These are phyloP conservation scores for Hyaloperonospora brassicae DNA, from an alignment of 352 stramenopile genomes.

Conservation along the genomic window DNA sequence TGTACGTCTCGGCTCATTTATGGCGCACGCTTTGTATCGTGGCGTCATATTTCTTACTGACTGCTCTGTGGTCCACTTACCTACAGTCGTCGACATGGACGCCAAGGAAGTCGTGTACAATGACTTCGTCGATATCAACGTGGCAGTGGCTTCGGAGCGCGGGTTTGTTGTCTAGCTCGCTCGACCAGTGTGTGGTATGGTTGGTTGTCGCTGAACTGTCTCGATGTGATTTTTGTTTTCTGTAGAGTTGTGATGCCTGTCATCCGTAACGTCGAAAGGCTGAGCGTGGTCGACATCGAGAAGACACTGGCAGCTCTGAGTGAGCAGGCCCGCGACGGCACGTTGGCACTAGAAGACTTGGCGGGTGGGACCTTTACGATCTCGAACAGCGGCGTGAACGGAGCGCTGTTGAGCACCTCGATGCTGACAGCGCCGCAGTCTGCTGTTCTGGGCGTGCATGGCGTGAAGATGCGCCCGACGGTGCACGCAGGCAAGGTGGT, in stretches of 20 bases:
- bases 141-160: constrained; percentile 92
- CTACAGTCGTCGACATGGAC: constrained; percentile 92
- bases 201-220: constrained; percentile 2
- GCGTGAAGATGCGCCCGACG: constrained; percentile 94
- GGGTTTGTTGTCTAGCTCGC: constrained; percentile 40
- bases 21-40: neutral
- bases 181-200: neutral
- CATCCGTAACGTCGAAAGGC: constrained; percentile 94
- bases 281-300: constrained; percentile 95
- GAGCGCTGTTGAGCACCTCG: constrained; percentile 96
- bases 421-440: constrained; percentile 98
- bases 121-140: constrained; percentile 97
- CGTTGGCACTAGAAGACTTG: constrained; percentile 88
- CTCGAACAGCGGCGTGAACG: constrained; percentile 95
- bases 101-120: constrained; percentile 99
- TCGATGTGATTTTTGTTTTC: constrained; percentile 2
- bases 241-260: constrained; percentile 96
- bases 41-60: constrained; percentile 6
- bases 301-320: constrained; percentile 90
- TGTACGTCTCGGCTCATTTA: constrained; percentile 43
- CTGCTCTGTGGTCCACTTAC: neutral
- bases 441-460: constrained; percentile 97
- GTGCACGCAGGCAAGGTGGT: constrained; percentile 92
- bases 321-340: constrained; percentile 54
- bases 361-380: constrained; percentile 97